Evolutionary conservation across 495 filamentous ascomycete genomes (phyloP).

Genomic region (Penicillium antarcticum): DNA sequence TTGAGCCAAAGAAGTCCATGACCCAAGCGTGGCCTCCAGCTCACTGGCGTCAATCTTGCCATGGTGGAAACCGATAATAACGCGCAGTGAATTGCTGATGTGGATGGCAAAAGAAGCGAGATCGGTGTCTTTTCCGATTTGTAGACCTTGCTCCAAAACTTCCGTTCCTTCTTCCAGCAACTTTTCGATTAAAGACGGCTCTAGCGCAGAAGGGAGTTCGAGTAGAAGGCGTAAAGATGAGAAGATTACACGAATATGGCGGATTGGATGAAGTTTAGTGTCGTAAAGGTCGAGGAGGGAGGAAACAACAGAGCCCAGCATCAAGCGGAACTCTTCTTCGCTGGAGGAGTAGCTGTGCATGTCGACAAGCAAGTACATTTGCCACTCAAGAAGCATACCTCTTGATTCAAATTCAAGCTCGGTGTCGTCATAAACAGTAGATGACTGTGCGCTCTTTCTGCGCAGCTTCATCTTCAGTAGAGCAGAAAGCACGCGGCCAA

Average conservation of each 20-base stretch:
- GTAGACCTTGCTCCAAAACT: conserved; percentile 20
- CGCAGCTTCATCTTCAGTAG: conserved; percentile 44
- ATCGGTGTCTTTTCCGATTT: conserved; percentile 51
- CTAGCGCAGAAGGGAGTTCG: conserved; percentile 32
- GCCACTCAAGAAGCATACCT: conserved; percentile 55
- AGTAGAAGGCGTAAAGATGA: conserved; percentile 38
- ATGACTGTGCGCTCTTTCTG: conserved; percentile 20
- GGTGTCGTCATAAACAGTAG: conserved; percentile 42
- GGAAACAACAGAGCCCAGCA: conserved; percentile 27
- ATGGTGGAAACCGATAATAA: conserved; percentile 53
- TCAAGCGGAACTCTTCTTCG: conserved; percentile 31
- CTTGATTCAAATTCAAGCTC: conserved; percentile 30
- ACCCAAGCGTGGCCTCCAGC: conserved; percentile 42
- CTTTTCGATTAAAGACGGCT: conserved; percentile 23
- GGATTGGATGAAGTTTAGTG: conserved; percentile 36
- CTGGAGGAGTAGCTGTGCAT: conserved; percentile 23
- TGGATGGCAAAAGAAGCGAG: conserved; percentile 53
- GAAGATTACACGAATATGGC: conserved; percentile 43
- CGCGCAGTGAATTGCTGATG: conserved; percentile 52
- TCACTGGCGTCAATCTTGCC: conserved; percentile 42
- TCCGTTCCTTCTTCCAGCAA: conserved; percentile 37
- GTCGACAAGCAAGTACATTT: conserved; percentile 42
- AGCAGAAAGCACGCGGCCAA: conserved; percentile 46
- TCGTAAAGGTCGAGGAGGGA: conserved; percentile 43
- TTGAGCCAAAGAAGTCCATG: conserved; percentile 35